These are phyloP conservation scores for Acephala macrosclerotiorum DNA, from an alignment of 2,329 filamentous ascomycete species.

Conservation along the genomic window DNA sequence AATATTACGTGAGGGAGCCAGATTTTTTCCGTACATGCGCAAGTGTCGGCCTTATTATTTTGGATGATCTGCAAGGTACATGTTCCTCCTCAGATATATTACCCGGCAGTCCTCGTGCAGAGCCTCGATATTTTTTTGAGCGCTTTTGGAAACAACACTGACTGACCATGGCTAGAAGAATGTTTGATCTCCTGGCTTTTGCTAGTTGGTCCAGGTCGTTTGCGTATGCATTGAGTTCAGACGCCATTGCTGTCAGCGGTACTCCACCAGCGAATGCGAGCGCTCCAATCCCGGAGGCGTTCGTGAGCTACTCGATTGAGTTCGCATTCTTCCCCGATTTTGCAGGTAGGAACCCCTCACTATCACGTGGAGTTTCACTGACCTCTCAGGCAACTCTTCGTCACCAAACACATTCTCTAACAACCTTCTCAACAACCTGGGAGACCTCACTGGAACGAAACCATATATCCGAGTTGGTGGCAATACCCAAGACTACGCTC, in stretches of 20 bases:
- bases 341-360: slow-evolving; percentile 30
- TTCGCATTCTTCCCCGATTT: slow-evolving; percentile 58
- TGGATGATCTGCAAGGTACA: slow-evolving; percentile 16
- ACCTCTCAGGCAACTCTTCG: slow-evolving; percentile 55
- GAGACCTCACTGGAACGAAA: slow-evolving; percentile 59
- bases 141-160: too few species aligned
- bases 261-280: slow-evolving; percentile 29
- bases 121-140: background rate
- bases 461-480: slow-evolving; percentile 69
- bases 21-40: background rate
- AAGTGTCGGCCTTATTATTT: slow-evolving; percentile 14
- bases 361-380: background rate
- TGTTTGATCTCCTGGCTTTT: slow-evolving; percentile 11
- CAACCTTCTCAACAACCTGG: slow-evolving; percentile 65
- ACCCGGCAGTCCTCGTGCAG: background rate
- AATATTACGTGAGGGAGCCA: background rate
- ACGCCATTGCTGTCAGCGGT: slow-evolving; percentile 19
- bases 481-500: slow-evolving; percentile 71
- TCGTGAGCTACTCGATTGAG: slow-evolving; percentile 60
- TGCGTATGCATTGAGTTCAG: background rate
- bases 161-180: slow-evolving; percentile 13
- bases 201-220: background rate
- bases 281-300: slow-evolving; percentile 47
- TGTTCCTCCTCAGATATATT: background rate
- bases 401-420: slow-evolving; percentile 66